Percentiles rank a stretch among this genome's conserved stretches.
These are phyloP conservation scores for Marasmius fiardii DNA, from an alignment of 1,284 basidiomycete species.

Conservation along the genomic window DNA sequence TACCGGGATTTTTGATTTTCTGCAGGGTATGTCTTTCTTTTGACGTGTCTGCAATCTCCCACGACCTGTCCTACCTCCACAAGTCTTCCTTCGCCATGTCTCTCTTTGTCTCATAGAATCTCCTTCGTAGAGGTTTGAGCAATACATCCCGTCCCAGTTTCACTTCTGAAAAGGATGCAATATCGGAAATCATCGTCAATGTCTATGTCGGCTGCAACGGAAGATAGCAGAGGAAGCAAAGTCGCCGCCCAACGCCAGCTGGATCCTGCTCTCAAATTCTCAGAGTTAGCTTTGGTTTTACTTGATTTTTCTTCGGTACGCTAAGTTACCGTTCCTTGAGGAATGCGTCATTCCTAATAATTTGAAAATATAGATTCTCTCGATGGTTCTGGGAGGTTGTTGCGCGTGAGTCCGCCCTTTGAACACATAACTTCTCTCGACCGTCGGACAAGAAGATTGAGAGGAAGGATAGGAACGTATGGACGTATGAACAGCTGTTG, in stretches of 20 bases:
- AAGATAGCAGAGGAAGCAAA: neutral
- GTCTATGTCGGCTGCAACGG: neutral
- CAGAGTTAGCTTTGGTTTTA: constrained; percentile 35
- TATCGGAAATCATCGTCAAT: neutral
- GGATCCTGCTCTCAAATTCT: constrained; percentile 14
- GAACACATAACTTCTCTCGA: neutral
- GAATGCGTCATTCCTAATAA: neutral
- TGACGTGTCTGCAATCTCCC: neutral
- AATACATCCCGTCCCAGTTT: neutral
- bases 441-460: neutral
- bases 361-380: constrained; percentile 33
- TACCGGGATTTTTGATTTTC: no score
- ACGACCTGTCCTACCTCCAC: neutral
- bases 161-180: neutral
- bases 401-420: constrained; percentile 51
- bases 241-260: neutral
- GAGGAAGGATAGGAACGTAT: constrained; percentile 55
- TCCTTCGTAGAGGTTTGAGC: neutral
- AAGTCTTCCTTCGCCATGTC: neutral
- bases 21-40: no score
- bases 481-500: constrained; percentile 68
- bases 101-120: neutral
- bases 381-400: constrained; percentile 76
- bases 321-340: constrained; percentile 13
- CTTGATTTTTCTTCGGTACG: constrained; percentile 45